Evolutionary conservation across 2,329 filamentous ascomycete species (phyloP).

Genomic region (Grosmannia serpens): DNA sequence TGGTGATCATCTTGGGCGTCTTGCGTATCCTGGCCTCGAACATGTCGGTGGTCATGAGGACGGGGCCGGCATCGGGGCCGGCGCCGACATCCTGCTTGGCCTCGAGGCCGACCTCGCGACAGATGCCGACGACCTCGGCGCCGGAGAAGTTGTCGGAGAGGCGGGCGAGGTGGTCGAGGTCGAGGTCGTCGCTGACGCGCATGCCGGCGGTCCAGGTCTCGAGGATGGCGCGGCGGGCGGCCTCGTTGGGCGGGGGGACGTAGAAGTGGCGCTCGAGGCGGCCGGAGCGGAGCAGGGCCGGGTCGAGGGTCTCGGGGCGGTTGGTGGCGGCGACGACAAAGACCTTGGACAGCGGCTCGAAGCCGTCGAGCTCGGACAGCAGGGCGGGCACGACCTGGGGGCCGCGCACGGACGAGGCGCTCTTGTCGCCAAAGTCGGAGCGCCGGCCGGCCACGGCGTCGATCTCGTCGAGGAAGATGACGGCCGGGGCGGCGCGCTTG

Average conservation of each 20-base stretch:
- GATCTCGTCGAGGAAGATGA: constrained; percentile 96
- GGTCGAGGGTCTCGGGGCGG: constrained; percentile 73
- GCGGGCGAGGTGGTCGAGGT: constrained; percentile 50
- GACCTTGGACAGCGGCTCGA: constrained; percentile 72
- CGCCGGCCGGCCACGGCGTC: constrained; percentile 63
- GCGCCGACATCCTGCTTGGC: background rate
- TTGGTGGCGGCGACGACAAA: constrained; percentile 88
- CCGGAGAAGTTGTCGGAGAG: constrained; percentile 71
- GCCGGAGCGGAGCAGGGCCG: constrained; percentile 74
- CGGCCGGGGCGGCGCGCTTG: constrained; percentile 72
- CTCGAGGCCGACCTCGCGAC: constrained; percentile 26
- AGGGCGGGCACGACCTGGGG: constrained; percentile 83
- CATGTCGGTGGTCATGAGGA: constrained; percentile 25
- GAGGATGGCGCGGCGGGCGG: constrained; percentile 68
- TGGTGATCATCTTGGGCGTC: constrained; percentile 26
- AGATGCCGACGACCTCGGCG: constrained; percentile 59
- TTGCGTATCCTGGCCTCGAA: constrained; percentile 15
- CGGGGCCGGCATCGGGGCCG: constrained; percentile 12
- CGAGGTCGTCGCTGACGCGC: constrained; percentile 49
- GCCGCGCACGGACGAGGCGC: constrained; percentile 29
- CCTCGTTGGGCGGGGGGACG: constrained; percentile 65
- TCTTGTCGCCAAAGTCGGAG: constrained; percentile 30
- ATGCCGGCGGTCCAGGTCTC: constrained; percentile 52
- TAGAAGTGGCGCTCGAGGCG: constrained; percentile 79
- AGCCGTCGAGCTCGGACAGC: constrained; percentile 92